Percentiles rank a stretch among this genome's conserved stretches.
phyloP scores from a whole-genome alignment of 176 grass and related monocot genomes.

The Otatea glauca region DNA sequence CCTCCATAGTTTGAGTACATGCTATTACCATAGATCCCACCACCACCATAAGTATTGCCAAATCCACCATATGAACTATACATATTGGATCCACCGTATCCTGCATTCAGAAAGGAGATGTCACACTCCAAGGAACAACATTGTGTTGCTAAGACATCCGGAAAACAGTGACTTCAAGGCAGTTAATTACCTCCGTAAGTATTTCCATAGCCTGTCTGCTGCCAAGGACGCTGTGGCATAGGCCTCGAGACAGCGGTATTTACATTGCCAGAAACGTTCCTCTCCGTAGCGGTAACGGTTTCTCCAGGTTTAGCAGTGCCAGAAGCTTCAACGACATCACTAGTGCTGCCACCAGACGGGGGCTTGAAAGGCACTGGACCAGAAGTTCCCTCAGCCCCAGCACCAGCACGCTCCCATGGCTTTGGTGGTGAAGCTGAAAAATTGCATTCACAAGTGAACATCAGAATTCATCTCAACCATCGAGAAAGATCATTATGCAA shows the following conservation, averaged over 20 bases:
- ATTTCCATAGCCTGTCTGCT: constrained; percentile 73
- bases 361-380: constrained; percentile 74
- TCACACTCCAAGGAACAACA: not conserved
- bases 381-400: constrained; percentile 56
- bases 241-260: constrained; percentile 55
- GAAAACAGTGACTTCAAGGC: not conserved
- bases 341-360: constrained; percentile 81
- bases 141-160: not conserved
- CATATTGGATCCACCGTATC: constrained; percentile 66
- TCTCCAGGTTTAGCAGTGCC: constrained; percentile 89
- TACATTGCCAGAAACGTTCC: constrained; percentile 40
- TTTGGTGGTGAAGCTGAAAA: constrained; percentile 66
- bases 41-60: constrained; percentile 45
- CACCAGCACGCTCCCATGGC: constrained; percentile 77
- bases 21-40: constrained; percentile 67
- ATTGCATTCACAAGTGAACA: not conserved
- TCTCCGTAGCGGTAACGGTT: constrained; percentile 51
- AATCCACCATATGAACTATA: constrained; percentile 64
- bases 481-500: not conserved
- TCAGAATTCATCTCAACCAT: not conserved
- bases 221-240: constrained; percentile 82
- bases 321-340: constrained; percentile 84
- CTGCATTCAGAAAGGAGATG: constrained; percentile 41
- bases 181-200: constrained; percentile 65
- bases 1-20: constrained; percentile 71